Percentiles rank a stretch among this genome's conserved stretches.
These are phyloP conservation scores for Huntiella bhutanensis DNA, from an alignment of 2,329 filamentous ascomycete genomes.

Conservation along the genomic window DNA sequence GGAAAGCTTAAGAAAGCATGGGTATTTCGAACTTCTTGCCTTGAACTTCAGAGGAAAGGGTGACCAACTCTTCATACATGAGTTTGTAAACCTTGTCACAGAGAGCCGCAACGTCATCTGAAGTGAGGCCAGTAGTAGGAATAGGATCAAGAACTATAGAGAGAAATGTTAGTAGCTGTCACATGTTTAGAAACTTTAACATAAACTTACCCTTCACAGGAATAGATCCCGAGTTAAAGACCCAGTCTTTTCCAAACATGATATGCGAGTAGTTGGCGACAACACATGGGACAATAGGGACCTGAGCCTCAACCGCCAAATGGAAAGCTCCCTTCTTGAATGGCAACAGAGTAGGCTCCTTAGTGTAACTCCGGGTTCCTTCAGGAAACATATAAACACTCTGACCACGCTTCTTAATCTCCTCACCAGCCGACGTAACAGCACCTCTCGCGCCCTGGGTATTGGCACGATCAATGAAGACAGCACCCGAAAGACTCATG, in stretches of 20 bases:
- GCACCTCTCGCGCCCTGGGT: conserved; percentile 63
- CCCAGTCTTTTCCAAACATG: conserved; percentile 41
- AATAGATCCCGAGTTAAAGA: conserved; percentile 51
- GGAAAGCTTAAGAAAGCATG: background rate
- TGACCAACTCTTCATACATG: conserved; percentile 51
- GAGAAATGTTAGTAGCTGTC: conserved; percentile 5
- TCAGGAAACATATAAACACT: conserved; percentile 80
- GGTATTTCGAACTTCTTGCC: conserved; percentile 17
- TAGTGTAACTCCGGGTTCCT: conserved; percentile 77
- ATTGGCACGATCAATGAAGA: conserved; percentile 91
- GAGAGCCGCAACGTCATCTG: conserved; percentile 61
- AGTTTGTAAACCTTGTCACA: conserved; percentile 47
- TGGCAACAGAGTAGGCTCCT: conserved; percentile 64
- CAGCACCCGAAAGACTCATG: conserved; percentile 68
- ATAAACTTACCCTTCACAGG: conserved; percentile 50
- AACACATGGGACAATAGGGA: conserved; percentile 76
- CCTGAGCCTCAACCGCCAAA: conserved; percentile 79
- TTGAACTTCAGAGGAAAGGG: conserved; percentile 32
- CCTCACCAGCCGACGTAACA: conserved; percentile 63
- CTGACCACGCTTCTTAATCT: conserved; percentile 56
- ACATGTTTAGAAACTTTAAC: background rate
- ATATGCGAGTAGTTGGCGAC: conserved; percentile 63
- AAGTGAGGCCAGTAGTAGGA: conserved; percentile 49
- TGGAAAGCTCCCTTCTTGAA: conserved; percentile 99
- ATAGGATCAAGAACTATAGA: conserved; percentile 59